Evolutionary conservation across 2,329 filamentous ascomycete genomes (phyloP), one percentile per base, ranked within the genome.

Genomic region (Ceratocystis colombiana): DNA sequence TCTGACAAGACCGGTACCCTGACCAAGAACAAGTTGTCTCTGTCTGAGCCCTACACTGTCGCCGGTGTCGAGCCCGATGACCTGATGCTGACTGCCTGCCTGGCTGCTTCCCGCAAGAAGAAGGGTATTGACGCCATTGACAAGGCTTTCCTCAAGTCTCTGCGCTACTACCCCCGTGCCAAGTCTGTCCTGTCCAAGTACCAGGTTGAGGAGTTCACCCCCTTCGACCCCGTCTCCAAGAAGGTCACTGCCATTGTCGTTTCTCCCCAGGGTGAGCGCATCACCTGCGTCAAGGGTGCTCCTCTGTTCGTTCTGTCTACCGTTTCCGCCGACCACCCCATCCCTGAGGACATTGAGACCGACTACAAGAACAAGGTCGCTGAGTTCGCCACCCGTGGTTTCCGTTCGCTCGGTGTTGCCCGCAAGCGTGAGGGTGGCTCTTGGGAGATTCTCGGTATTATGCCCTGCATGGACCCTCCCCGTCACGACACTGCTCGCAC

Each of bases 41-140:
- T 96, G 61, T 82, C 88, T 64, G 90, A 95, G 75, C 90, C 90
- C 67, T 96, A 87, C 80, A 89, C 86, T 48, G 88, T 94, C 69
- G 80, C 83, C 69, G 90, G 90, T 73, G 88, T 95, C 68, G 88
- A 92, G 71, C 83, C 88, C 45, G 88, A 94, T 76, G 90, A 95
- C 72, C 87, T 96, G 70, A 95, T 96, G 89, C 82, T 95, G 70
- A 94, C 90, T 79, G 90, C 90, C 73, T 95, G 90, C 76, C 79
- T 96, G 73, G 90, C 90, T 73, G 90, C 90, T 69, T 93, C 88
- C 71, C 88, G 90, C 79, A 96, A 94, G 84, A 93, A 92, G 84
- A 95, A 95, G 82, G 90, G 90, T 80, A 92, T 96, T 70, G 90
- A 96, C 75, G 89, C 91, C 71, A 96, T 96, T 72, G 91, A 96